Evolutionary conservation across 2,329 filamentous ascomycete species (phyloP), one percentile per base, ranked within the genome.

Genomic region (Pseudogymnoascus sp.): DNA sequence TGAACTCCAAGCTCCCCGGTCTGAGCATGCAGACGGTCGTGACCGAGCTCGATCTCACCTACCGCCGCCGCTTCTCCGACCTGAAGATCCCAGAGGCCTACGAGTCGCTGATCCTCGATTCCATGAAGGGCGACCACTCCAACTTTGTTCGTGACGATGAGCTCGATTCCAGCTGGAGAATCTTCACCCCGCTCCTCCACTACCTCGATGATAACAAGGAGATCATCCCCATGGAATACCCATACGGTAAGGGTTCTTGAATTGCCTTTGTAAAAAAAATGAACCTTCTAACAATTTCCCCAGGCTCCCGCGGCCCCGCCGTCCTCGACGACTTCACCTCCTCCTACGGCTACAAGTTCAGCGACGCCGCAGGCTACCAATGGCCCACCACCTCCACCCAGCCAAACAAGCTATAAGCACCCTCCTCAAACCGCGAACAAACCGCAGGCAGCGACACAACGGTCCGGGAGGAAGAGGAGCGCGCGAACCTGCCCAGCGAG

Each of bases 151-250:
- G 92, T 80, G 92, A 96, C 72, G 92, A 96, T 75, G 95, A 99
- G 81, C 85, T 99, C 31, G 95, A 99, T 74, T 92, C 95, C 66
- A 95, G 90, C 80, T 99, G 95, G 95, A 92, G 93, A 78, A 96
- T 99, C 78, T 99, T 99, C 80, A 96, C 92, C 1, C 95, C 95
- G 70, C 88, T 99, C 39, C 84, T 99, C 68, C 93, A 99, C 82
- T 99, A 99, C 80, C 86, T 99, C 11, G 96, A 99, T 69, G 92
- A 97, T 76, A 97, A 98, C 84, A 96, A 96, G 84, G 95, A 99
- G 80, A 98, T 99, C 70, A 90, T 96, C 66, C 95, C 95, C 25
- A 99, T 99, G 95, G 93, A 97, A 75, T 99, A 99, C 80, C 93
- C 96, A 70, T 99, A 99, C 76, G 95, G 95, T 97, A 80, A 80